These are phyloP conservation scores for Penicillium cataractarum DNA, from an alignment of 495 filamentous ascomycete genomes.

Conservation along the genomic window DNA sequence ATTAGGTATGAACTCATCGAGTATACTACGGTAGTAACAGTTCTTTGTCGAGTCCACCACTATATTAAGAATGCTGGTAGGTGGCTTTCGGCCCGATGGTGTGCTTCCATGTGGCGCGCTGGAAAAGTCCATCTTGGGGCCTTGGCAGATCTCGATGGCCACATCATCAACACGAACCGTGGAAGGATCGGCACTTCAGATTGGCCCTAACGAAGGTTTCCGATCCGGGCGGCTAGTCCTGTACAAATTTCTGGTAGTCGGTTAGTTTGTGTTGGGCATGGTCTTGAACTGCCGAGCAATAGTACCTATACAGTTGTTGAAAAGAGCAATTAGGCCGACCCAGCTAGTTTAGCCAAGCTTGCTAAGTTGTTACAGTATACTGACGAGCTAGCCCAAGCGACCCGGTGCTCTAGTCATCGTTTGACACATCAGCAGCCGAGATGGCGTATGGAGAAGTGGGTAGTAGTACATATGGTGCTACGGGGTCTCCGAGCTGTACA, in stretches of 20 bases:
- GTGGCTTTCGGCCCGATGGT: conserved; percentile 12
- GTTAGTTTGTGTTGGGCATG: neutral
- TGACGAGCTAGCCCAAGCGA: conserved; percentile 3
- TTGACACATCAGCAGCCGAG: conserved; percentile 18
- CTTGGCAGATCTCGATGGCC: conserved; percentile 1
- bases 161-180: conserved; percentile 2
- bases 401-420: conserved; percentile 2
- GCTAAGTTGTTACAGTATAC: no score
- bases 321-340: neutral
- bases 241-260: no score
- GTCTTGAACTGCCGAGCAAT: neutral
- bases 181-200: neutral
- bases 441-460: neutral
- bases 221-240: neutral
- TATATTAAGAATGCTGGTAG: neutral
- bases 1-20: no score
- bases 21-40: no score
- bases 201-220: neutral
- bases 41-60: no score
- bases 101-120: conserved; percentile 5
- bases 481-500: no score
- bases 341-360: neutral
- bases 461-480: neutral
- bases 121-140: neutral
- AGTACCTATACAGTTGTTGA: neutral